These are phyloP conservation scores for Cryptococcus sp. DNA, from an alignment of 1,284 basidiomycete species.

Conservation along the genomic window DNA sequence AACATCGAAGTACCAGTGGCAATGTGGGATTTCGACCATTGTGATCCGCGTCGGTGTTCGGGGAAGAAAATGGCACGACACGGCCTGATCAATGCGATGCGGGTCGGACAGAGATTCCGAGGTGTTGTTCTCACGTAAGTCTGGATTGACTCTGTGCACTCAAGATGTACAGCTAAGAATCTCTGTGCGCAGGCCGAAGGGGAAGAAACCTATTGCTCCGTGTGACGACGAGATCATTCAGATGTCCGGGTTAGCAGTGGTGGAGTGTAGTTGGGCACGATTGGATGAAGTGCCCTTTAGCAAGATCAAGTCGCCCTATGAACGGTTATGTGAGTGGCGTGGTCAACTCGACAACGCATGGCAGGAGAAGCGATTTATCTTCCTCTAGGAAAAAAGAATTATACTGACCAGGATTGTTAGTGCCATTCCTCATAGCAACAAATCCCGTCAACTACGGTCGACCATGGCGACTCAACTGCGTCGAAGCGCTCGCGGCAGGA, in stretches of 20 bases:
- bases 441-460: slow-evolving; percentile 96
- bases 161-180: neutral
- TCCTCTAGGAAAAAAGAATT: neutral
- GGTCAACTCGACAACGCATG: neutral
- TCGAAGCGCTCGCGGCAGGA: slow-evolving; percentile 87
- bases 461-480: slow-evolving; percentile 87
- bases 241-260: slow-evolving; percentile 81
- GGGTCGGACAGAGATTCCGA: slow-evolving; percentile 81
- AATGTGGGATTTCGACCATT: slow-evolving; percentile 98
- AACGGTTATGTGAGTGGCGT: slow-evolving; percentile 72
- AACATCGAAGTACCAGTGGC: slow-evolving; percentile 70
- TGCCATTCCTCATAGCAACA: slow-evolving; percentile 87
- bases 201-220: slow-evolving; percentile 75
- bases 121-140: slow-evolving; percentile 90
- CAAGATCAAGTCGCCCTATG: slow-evolving; percentile 90
- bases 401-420: slow-evolving; percentile 53
- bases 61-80: slow-evolving; percentile 90
- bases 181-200: slow-evolving; percentile 69
- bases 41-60: slow-evolving; percentile 90
- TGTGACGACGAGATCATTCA: slow-evolving; percentile 79
- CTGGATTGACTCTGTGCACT: neutral
- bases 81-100: slow-evolving; percentile 79
- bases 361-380: neutral
- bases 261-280: slow-evolving; percentile 97
- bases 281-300: slow-evolving; percentile 91